These are phyloP conservation scores for Colletotrichum cordylinicola DNA, from an alignment of 2,329 filamentous ascomycete species.

Conservation along the genomic window DNA sequence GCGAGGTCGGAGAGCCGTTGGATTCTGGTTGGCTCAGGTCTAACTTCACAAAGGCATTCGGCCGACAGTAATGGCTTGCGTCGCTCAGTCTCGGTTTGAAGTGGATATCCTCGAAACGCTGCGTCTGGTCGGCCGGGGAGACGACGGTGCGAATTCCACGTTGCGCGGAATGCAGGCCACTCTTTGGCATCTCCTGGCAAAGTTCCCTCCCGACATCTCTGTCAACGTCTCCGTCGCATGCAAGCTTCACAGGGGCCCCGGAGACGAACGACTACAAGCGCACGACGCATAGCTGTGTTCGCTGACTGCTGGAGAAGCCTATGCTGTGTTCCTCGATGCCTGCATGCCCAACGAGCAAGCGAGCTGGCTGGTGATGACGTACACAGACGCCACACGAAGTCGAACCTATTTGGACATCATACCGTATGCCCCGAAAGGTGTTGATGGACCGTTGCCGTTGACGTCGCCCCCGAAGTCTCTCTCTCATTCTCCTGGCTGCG, in stretches of 20 bases:
- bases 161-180: neutral
- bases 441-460: neutral
- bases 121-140: neutral
- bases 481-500: neutral
- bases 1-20: constrained; percentile 8
- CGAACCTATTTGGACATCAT: neutral
- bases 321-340: neutral
- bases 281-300: neutral
- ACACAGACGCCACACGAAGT: neutral
- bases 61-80: neutral
- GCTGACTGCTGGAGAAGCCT: neutral
- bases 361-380: neutral
- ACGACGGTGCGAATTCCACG: neutral
- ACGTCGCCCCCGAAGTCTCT: neutral
- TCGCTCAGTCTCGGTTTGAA: constrained; percentile 8
- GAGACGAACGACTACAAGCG: neutral
- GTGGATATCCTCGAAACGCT: neutral
- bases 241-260: neutral
- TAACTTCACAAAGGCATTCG: neutral
- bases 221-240: neutral
- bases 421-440: neutral
- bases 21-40: neutral
- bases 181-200: neutral
- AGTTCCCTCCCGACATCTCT: neutral
- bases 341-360: neutral